A percentile compares a stretch with the other conserved stretches of the same genome.
Conservation (phyloP, 2,329 filamentous ascomycete species). For the Trichophyton equinum region DNA sequence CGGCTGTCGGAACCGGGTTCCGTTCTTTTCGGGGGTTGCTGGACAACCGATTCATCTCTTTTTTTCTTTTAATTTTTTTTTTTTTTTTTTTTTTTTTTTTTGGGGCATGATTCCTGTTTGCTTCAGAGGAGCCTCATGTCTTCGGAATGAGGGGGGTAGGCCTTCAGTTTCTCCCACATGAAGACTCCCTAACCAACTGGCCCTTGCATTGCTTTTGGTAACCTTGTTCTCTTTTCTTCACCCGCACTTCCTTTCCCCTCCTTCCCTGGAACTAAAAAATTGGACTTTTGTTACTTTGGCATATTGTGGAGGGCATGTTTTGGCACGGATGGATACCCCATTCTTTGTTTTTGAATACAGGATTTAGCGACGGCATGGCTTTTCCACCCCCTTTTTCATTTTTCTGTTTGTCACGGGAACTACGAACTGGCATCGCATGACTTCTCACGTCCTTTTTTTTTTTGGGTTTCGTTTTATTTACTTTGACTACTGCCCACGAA, state of each 20-base stretch:
- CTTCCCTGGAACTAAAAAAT: background rate
- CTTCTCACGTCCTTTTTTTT: background rate
- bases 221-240: background rate
- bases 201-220: background rate
- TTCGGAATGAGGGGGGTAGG: background rate
- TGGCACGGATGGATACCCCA: background rate
- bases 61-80: background rate
- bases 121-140: background rate
- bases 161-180: background rate
- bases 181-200: background rate
- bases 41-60: background rate
- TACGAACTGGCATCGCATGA: slow-evolving; percentile 2
- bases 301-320: background rate
- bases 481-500: background rate
- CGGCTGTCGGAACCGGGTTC: background rate
- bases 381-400: background rate
- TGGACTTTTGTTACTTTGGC: background rate
- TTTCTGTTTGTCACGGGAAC: background rate
- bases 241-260: background rate
- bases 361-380: slow-evolving; percentile 3
- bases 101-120: background rate
- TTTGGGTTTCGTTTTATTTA: background rate
- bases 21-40: background rate
- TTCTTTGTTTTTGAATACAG: background rate
- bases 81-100: background rate